phyloP scores from a whole-genome alignment of 1,284 basidiomycete species.

The Polyporus tsugae region DNA sequence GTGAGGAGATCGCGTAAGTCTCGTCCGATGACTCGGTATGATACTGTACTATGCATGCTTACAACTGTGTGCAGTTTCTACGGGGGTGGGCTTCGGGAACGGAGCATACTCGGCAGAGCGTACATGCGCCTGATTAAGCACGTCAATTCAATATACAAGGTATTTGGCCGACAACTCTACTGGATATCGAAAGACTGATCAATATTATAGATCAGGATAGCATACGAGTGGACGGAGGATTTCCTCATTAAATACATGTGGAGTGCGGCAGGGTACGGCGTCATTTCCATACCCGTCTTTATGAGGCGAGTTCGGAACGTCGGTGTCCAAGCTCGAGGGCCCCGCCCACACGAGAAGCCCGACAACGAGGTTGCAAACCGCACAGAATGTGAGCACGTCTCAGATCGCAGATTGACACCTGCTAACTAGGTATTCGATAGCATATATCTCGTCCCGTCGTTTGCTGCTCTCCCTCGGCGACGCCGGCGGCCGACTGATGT shows the following conservation, averaged over 20 bases:
- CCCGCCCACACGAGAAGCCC: slow-evolving; percentile 16
- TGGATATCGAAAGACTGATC: background rate
- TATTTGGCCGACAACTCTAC: slow-evolving; percentile 38
- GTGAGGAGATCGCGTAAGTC: slow-evolving; percentile 91
- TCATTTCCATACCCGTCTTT: slow-evolving; percentile 90
- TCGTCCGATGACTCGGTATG: background rate
- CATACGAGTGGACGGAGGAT: slow-evolving; percentile 92
- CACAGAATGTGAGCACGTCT: slow-evolving; percentile 53
- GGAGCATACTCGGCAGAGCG: slow-evolving; percentile 82
- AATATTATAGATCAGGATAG: slow-evolving; percentile 70
- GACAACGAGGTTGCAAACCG: slow-evolving; percentile 40
- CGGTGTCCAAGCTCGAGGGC: slow-evolving; percentile 48
- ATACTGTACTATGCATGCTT: background rate
- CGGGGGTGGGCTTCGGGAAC: slow-evolving; percentile 87
- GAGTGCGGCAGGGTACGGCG: slow-evolving; percentile 89
- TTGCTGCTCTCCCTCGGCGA: slow-evolving; percentile 93
- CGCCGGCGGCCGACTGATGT: slow-evolving; percentile 93
- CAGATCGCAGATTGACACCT: background rate
- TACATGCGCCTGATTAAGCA: slow-evolving; percentile 89
- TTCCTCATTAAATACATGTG: slow-evolving; percentile 95
- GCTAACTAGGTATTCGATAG: slow-evolving; percentile 47
- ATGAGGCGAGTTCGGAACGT: slow-evolving; percentile 61
- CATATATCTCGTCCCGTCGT: slow-evolving; percentile 96
- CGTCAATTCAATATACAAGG: slow-evolving; percentile 93
- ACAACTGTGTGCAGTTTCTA: slow-evolving; percentile 71